phyloP scores from a whole-genome alignment of 2,329 filamentous ascomycete genomes.

The Pseudopyricularia cyperi region DNA sequence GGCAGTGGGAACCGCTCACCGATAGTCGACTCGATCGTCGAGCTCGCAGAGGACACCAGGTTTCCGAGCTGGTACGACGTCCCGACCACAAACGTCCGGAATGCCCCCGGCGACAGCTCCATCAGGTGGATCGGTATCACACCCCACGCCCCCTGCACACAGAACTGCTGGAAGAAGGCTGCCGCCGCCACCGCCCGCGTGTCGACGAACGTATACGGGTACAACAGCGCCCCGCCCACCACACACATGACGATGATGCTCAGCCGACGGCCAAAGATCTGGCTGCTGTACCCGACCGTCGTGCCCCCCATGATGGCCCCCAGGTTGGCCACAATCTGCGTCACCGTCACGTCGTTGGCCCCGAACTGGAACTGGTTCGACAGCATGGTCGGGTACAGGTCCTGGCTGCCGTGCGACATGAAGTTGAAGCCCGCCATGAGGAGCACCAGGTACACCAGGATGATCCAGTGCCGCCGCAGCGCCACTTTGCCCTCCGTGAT shows the following conservation, averaged over 20 bases:
- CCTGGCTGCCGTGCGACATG: slow-evolving; percentile 38
- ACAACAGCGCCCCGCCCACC: slow-evolving; percentile 62
- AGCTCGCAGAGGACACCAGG: slow-evolving; percentile 59
- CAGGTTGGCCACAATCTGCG: slow-evolving; percentile 59
- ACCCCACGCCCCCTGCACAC: slow-evolving; percentile 53
- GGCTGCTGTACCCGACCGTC: slow-evolving; percentile 51
- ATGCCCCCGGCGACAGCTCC: slow-evolving; percentile 57
- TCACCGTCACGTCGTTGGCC: slow-evolving; percentile 26
- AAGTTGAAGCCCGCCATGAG: slow-evolving; percentile 91
- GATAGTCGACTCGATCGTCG: slow-evolving; percentile 64
- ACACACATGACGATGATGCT: slow-evolving; percentile 53
- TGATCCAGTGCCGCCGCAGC: slow-evolving; percentile 64
- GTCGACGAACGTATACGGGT: slow-evolving; percentile 56
- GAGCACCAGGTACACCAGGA: slow-evolving; percentile 70
- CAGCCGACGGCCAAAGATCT: slow-evolving; percentile 56
- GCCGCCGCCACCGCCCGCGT: slow-evolving; percentile 56
- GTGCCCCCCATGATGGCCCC: slow-evolving; percentile 59
- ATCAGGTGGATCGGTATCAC: slow-evolving; percentile 63
- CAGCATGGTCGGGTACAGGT: slow-evolving; percentile 44
- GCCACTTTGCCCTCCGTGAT: slow-evolving; percentile 67
- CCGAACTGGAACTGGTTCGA: slow-evolving; percentile 3
- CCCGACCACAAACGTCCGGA: slow-evolving; percentile 58
- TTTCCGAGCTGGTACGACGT: slow-evolving; percentile 65
- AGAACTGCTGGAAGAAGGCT: slow-evolving; percentile 69
- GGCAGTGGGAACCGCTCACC: slow-evolving; percentile 63